Conservation (phyloP, 1,139 yeast genomes). For the Yamadazyma triangularis region DNA sequence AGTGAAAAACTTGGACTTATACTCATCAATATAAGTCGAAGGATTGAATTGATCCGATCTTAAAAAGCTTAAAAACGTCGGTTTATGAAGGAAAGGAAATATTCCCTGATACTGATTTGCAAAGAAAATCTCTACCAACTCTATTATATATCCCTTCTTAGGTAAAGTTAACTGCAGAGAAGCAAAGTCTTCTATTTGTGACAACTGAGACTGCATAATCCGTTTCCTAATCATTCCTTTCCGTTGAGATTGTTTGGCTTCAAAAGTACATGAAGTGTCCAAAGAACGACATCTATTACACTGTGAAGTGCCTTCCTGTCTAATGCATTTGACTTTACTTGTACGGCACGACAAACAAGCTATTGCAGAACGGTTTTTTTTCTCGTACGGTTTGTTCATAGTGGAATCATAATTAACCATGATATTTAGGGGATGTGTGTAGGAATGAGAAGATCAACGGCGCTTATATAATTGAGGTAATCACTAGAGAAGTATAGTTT, state of each 20-base stretch:
- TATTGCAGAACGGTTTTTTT: constrained; percentile 15
- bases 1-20: constrained; percentile 11
- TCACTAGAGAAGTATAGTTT: no score
- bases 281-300: constrained; percentile 20
- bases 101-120: constrained; percentile 32
- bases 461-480: no score
- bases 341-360: constrained; percentile 22
- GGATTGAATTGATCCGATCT: constrained; percentile 24
- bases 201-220: not conserved
- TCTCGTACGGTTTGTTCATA: constrained; percentile 5
- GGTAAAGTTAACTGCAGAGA: constrained; percentile 20
- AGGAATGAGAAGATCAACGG: no score
- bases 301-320: constrained; percentile 10
- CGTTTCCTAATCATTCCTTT: constrained; percentile 5
- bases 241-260: constrained; percentile 19
- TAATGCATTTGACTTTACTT: constrained; percentile 20
- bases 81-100: constrained; percentile 29
- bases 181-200: not conserved
- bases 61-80: constrained; percentile 23
- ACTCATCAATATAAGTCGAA: constrained; percentile 20
- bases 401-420: no score
- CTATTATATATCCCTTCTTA: constrained; percentile 18
- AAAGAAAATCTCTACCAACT: constrained; percentile 25
- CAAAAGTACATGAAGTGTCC: constrained; percentile 18
- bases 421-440: no score